Percentiles rank a stretch among this genome's conserved stretches.
Evolutionary conservation across 1,284 basidiomycete genomes (phyloP).

Genomic region (Boletus nobilissimus): DNA sequence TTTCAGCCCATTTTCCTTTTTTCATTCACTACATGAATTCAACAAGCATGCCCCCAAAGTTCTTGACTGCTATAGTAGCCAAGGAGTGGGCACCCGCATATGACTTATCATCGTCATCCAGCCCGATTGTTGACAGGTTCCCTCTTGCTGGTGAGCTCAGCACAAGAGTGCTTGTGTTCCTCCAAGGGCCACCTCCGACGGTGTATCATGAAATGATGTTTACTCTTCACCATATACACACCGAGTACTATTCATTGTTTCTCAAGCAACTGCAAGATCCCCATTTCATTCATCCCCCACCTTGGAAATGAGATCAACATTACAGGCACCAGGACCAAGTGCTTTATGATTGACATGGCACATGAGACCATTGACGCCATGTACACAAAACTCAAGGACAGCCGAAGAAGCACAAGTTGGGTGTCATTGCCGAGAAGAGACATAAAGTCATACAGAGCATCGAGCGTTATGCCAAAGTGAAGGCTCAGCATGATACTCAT

Average conservation of each 20-base stretch:
- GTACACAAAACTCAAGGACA: constrained; percentile 81
- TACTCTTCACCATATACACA: constrained; percentile 82
- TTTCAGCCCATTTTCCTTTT: constrained; percentile 77
- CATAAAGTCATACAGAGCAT: constrained; percentile 79
- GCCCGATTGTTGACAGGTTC: constrained; percentile 63
- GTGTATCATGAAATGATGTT: constrained; percentile 95
- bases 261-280: constrained; percentile 86
- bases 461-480: constrained; percentile 85
- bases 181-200: constrained; percentile 79
- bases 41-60: constrained; percentile 90
- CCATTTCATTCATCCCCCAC: constrained; percentile 80
- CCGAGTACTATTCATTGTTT: constrained; percentile 87
- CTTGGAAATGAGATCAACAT: constrained; percentile 85
- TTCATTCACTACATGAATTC: constrained; percentile 88
- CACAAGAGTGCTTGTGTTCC: constrained; percentile 70
- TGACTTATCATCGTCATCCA: constrained; percentile 47
- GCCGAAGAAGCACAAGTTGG: constrained; percentile 80
- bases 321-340: constrained; percentile 67
- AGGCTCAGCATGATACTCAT: constrained; percentile 88
- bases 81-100: constrained; percentile 92
- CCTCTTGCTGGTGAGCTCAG: constrained; percentile 75
- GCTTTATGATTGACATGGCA: constrained; percentile 87
- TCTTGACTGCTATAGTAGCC: constrained; percentile 84
- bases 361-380: constrained; percentile 76
- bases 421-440: constrained; percentile 82